These are phyloP conservation scores for Ricinus communis DNA, from an alignment of 345 rosid species.

Conservation along the genomic window DNA sequence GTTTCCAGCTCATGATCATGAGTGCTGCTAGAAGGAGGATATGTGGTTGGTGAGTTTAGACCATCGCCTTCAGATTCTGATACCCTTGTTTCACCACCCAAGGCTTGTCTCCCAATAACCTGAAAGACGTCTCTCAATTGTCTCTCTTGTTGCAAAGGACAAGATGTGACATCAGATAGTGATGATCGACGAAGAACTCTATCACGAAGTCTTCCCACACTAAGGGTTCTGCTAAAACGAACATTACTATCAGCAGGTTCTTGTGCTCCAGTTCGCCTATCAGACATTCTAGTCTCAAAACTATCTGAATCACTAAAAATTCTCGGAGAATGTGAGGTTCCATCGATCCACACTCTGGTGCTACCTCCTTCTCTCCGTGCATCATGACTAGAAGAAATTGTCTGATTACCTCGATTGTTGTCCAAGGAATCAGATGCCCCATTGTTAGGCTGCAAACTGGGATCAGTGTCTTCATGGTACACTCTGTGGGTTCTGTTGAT, in stretches of 20 bases:
- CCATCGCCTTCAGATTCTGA: slow-evolving; percentile 40
- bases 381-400: slow-evolving; percentile 33
- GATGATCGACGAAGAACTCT: slow-evolving; percentile 88
- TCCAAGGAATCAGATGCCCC: slow-evolving; percentile 20
- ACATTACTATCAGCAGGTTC: slow-evolving; percentile 81
- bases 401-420: slow-evolving; percentile 18
- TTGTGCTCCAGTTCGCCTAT: slow-evolving; percentile 53
- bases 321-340: slow-evolving; percentile 36
- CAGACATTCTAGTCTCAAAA: slow-evolving; percentile 45
- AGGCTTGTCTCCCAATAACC: slow-evolving; percentile 33
- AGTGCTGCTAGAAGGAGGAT: slow-evolving; percentile 46
- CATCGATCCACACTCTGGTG: slow-evolving; percentile 36
- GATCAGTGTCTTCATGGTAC: slow-evolving; percentile 20
- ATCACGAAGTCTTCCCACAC: slow-evolving; percentile 97
- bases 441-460: slow-evolving; percentile 10
- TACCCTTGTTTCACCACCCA: slow-evolving; percentile 32
- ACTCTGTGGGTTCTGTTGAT: too few relatives aligned
- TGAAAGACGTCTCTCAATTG: slow-evolving; percentile 49
- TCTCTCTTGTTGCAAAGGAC: slow-evolving; percentile 51
- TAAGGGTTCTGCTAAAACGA: slow-evolving; percentile 82
- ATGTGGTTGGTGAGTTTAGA: slow-evolving; percentile 33
- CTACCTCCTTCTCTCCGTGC: slow-evolving; percentile 30
- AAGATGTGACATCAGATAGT: slow-evolving; percentile 52
- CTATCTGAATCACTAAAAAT: slow-evolving; percentile 41
- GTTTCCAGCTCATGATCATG: slow-evolving; percentile 62